A percentile compares a stretch with the other conserved stretches of the same genome.
Conservation (phyloP, 805 yeast genomes). For the Myxozyma vanderwaltii region DNA sequence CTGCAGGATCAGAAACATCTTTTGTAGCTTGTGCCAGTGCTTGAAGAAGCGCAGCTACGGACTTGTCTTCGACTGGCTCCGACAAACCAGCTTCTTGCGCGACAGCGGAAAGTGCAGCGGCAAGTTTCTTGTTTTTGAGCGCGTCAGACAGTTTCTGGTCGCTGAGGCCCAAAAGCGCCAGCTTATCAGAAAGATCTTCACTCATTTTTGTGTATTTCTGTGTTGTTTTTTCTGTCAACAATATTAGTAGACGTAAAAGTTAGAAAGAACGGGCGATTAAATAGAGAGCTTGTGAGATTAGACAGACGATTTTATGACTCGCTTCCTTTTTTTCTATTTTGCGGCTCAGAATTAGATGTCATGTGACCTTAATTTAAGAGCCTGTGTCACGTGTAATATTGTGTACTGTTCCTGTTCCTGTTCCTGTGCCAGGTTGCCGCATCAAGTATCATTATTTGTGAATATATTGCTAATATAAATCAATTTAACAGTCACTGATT, state of each 20-base stretch:
- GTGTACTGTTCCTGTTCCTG: background rate
- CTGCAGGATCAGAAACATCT: slow-evolving; percentile 38
- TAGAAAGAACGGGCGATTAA: background rate
- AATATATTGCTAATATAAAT: background rate
- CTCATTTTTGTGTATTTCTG: background rate
- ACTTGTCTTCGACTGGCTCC: slow-evolving; percentile 49
- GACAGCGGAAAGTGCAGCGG: slow-evolving; percentile 65
- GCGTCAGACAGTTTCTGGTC: slow-evolving; percentile 69
- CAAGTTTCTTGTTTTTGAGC: slow-evolving; percentile 80
- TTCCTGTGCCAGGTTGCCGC: background rate
- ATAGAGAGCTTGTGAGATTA: background rate
- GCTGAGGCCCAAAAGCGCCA: slow-evolving; percentile 30
- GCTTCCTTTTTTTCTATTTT: background rate
- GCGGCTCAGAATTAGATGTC: background rate
- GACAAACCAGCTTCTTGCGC: slow-evolving; percentile 49
- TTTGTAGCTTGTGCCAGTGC: slow-evolving; percentile 50
- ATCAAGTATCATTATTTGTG: background rate
- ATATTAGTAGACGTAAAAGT: background rate
- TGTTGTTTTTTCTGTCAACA: background rate
- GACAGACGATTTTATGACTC: background rate
- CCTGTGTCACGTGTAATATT: background rate
- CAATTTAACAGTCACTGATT: too few relatives aligned
- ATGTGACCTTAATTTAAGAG: background rate
- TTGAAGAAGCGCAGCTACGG: slow-evolving; percentile 68
- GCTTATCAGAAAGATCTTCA: slow-evolving; percentile 10